A percentile compares a stretch with the other conserved stretches of the same genome.
Evolutionary conservation across 2,329 filamentous ascomycete genomes (phyloP).

Genomic region (Claviceps digitariae): DNA sequence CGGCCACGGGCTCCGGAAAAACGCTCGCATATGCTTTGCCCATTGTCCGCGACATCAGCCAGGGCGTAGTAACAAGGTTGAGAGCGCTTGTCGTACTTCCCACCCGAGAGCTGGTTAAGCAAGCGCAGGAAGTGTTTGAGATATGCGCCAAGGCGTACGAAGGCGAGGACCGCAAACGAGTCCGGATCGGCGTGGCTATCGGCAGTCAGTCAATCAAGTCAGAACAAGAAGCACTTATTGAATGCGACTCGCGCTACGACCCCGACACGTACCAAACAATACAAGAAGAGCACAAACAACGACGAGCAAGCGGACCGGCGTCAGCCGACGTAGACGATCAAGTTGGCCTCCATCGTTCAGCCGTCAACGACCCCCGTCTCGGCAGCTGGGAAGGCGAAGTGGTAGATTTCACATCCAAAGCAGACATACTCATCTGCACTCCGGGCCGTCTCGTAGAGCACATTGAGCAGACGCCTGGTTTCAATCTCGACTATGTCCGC

Average conservation of each 20-base stretch:
- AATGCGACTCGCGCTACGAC: slow-evolving; percentile 45
- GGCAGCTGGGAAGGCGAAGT: slow-evolving; percentile 36
- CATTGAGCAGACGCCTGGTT: slow-evolving; percentile 69
- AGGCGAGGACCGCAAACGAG: slow-evolving; percentile 43
- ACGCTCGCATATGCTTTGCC: slow-evolving; percentile 85
- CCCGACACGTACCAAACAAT: slow-evolving; percentile 35
- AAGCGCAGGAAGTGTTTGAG: slow-evolving; percentile 69
- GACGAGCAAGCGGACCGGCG: slow-evolving; percentile 3
- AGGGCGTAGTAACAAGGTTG: slow-evolving; percentile 49
- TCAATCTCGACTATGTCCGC: slow-evolving; percentile 61
- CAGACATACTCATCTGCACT: slow-evolving; percentile 83
- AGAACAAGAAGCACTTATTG: slow-evolving; percentile 38
- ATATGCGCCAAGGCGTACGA: slow-evolving; percentile 52
- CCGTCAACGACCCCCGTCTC: slow-evolving; percentile 17
- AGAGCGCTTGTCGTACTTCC: slow-evolving; percentile 78
- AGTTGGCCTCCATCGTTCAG: slow-evolving; percentile 6
- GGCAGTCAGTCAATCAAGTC: slow-evolving; percentile 64
- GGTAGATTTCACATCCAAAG: slow-evolving; percentile 51
- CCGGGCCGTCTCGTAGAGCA: slow-evolving; percentile 89
- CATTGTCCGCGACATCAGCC: slow-evolving; percentile 62
- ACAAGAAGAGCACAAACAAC: slow-evolving; percentile 10
- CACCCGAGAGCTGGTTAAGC: slow-evolving; percentile 77
- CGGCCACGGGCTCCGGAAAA: slow-evolving; percentile 91
- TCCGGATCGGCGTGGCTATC: slow-evolving; percentile 70
- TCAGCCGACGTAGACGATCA: slow-evolving; percentile 9